phyloP scores from a whole-genome alignment of 192 early-diverging fungal species.

The Backusella parvicylindrica region DNA sequence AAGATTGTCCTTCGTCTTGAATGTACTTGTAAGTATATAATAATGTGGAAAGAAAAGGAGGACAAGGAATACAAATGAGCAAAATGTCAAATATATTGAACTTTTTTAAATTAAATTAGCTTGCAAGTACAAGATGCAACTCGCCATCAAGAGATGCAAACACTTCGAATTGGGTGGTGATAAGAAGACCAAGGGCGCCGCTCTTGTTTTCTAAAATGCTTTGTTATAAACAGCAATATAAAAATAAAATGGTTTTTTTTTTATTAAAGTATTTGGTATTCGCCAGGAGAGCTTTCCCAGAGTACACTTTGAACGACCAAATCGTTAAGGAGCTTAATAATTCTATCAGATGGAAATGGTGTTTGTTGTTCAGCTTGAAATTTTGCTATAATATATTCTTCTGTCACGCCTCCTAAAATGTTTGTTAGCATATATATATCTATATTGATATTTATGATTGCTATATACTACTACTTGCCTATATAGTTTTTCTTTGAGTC shows the following conservation, averaged over 20 bases:
- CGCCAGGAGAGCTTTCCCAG: background rate
- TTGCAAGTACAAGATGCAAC: constrained; percentile 99
- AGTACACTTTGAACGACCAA: background rate
- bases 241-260: background rate
- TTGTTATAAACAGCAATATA: background rate
- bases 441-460: too few relatives aligned
- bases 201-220: constrained; percentile 78
- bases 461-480: background rate
- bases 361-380: background rate
- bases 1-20: constrained; percentile 99
- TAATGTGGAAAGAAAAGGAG: constrained; percentile 10
- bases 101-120: background rate
- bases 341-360: background rate
- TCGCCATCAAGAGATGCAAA: constrained; percentile 99
- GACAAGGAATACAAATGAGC: background rate
- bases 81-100: background rate
- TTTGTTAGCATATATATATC: background rate
- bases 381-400: background rate
- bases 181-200: constrained; percentile 92
- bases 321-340: background rate
- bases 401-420: background rate
- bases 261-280: background rate
- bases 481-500: background rate
- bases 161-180: constrained; percentile 99
- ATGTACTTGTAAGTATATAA: constrained; percentile 62